These are phyloP conservation scores for Clarireedia sp. DNA, from an alignment of 2,329 filamentous ascomycete species.

Conservation along the genomic window DNA sequence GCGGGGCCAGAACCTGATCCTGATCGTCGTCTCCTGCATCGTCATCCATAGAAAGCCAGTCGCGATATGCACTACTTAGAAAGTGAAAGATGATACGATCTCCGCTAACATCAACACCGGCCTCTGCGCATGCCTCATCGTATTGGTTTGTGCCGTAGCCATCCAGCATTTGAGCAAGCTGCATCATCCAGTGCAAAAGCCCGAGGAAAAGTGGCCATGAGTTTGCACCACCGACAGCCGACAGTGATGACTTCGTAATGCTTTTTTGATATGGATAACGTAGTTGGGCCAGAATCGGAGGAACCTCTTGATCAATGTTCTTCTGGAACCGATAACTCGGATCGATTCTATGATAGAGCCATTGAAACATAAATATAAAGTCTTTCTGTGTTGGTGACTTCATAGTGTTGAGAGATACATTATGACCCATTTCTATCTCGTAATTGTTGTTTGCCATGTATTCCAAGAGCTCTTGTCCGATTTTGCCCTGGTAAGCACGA, in stretches of 20 bases:
- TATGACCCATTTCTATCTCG: constrained; percentile 95
- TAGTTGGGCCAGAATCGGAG: constrained; percentile 83
- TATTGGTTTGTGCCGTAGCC: constrained; percentile 71
- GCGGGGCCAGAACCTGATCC: constrained; percentile 69
- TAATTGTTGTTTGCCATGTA: constrained; percentile 92
- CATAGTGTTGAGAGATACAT: constrained; percentile 80
- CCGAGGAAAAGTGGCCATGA: constrained; percentile 87
- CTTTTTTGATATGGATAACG: constrained; percentile 91
- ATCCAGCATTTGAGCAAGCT: constrained; percentile 88
- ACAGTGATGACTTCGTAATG: constrained; percentile 93
- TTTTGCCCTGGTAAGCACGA: constrained; percentile 67
- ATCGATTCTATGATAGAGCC: constrained; percentile 93
- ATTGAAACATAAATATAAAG: constrained; percentile 96
- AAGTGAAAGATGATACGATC: constrained; percentile 95
- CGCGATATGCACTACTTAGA: constrained; percentile 78
- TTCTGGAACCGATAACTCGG: constrained; percentile 90
- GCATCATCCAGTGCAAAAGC: constrained; percentile 98
- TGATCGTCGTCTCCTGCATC: constrained; percentile 81
- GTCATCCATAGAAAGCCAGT: constrained; percentile 89
- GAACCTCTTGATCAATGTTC: constrained; percentile 90
- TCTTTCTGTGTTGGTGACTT: constrained; percentile 96
- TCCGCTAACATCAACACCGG: constrained; percentile 76
- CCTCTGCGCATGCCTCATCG: constrained; percentile 82
- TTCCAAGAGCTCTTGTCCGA: constrained; percentile 84
- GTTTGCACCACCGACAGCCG: constrained; percentile 91